These are phyloP conservation scores for Datisca glomerata DNA, from an alignment of 306 rosid genomes.

Conservation along the genomic window DNA sequence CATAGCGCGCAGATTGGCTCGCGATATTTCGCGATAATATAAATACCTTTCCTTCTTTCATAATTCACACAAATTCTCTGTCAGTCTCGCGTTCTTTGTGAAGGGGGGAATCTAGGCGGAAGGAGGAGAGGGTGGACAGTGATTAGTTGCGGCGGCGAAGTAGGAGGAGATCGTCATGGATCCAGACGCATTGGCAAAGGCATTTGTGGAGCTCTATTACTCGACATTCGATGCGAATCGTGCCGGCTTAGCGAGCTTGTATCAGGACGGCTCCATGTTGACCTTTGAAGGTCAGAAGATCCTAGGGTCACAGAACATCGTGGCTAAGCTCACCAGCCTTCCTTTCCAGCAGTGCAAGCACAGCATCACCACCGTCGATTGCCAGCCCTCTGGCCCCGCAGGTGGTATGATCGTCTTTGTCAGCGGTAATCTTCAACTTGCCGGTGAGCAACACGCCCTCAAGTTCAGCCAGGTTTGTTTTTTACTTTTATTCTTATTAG, in stretches of 20 bases:
- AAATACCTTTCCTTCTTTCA: background rate
- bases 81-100: background rate
- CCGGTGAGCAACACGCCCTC: conserved; percentile 87
- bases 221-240: conserved; percentile 63
- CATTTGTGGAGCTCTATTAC: conserved; percentile 91
- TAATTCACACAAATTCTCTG: background rate
- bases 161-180: conserved; percentile 34
- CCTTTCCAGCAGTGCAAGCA: conserved; percentile 96
- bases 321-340: conserved; percentile 63
- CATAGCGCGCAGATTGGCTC: no score
- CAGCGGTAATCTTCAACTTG: conserved; percentile 84
- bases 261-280: conserved; percentile 77
- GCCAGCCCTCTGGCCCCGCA: conserved; percentile 70
- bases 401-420: conserved; percentile 89
- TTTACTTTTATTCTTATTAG: background rate
- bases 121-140: background rate
- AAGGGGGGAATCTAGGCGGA: background rate
- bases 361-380: conserved; percentile 71
- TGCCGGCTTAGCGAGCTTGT: conserved; percentile 27
- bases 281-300: conserved; percentile 92
- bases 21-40: background rate
- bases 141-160: conserved; percentile 5
- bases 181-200: conserved; percentile 69
- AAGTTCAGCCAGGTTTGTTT: conserved; percentile 78
- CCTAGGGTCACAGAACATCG: conserved; percentile 61